Conservation (phyloP, 352 stramenopile species). For the Globisporangium acanthophoron region DNA sequence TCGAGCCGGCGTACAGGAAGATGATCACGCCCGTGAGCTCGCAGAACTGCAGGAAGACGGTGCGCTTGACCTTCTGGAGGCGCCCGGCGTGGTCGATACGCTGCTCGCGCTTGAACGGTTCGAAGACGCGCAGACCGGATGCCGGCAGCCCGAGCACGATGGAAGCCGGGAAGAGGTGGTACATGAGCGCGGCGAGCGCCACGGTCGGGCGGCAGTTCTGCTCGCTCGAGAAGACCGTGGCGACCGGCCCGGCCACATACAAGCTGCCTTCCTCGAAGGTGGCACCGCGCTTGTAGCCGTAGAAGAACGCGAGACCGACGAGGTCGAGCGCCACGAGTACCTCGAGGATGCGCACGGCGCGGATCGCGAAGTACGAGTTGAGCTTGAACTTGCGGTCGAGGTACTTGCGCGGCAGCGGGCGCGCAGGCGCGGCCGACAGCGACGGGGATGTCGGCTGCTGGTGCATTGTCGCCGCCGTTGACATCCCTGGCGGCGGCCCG, state of each 20-base stretch:
- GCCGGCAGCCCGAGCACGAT: constrained; percentile 61
- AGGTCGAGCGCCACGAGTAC: constrained; percentile 54
- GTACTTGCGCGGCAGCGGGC: constrained; percentile 29
- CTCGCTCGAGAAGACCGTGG: constrained; percentile 31
- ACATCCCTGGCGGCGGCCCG: neutral
- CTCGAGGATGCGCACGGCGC: constrained; percentile 52
- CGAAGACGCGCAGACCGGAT: constrained; percentile 55
- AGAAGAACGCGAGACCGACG: constrained; percentile 54
- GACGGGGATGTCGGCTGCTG: constrained; percentile 7
- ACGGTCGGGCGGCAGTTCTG: constrained; percentile 42
- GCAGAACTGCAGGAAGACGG: constrained; percentile 68
- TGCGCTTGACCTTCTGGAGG: constrained; percentile 77
- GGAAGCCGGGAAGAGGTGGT: constrained; percentile 58
- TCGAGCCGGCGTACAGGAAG: constrained; percentile 25
- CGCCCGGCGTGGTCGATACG: constrained; percentile 45
- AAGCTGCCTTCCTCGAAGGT: constrained; percentile 27
- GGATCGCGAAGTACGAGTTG: constrained; percentile 81
- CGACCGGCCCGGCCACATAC: constrained; percentile 40
- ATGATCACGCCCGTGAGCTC: constrained; percentile 59
- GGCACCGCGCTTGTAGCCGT: constrained; percentile 31
- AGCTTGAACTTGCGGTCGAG: constrained; percentile 57
- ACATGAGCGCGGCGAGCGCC: constrained; percentile 57
- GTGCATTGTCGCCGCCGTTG: neutral
- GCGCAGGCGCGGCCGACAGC: constrained; percentile 2
- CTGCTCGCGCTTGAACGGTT: constrained; percentile 31